Conservation (phyloP, 768 basidiomycete genomes). For the Naganishia onofrii region DNA sequence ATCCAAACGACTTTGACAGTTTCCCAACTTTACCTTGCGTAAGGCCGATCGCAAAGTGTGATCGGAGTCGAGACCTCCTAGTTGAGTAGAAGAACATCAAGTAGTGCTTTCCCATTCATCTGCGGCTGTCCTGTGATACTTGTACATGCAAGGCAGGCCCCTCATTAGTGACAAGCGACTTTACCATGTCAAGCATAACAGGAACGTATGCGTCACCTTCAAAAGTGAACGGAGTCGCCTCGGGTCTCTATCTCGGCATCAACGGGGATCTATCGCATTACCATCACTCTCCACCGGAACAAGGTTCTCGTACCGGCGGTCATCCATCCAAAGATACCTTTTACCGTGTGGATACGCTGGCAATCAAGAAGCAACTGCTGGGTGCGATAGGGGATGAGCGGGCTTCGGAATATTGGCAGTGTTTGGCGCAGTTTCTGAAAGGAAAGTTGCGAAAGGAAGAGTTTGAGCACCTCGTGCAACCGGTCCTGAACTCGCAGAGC, state of each 20-base stretch:
- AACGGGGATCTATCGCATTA: constrained; percentile 1
- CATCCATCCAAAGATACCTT: constrained; percentile 15
- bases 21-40: not conserved
- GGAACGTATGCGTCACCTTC: constrained; percentile 1
- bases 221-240: not conserved
- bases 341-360: constrained; percentile 30
- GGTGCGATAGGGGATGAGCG: constrained; percentile 19
- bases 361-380: constrained; percentile 20
- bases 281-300: constrained; percentile 7
- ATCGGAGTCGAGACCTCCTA: not conserved
- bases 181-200: constrained; percentile 14
- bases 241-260: constrained; percentile 3
- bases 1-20: too few species aligned
- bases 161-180: not conserved
- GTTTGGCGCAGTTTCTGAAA: constrained; percentile 26
- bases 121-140: not conserved
- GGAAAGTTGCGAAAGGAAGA: constrained; percentile 30
- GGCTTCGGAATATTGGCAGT: constrained; percentile 25
- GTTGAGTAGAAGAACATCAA: not conserved
- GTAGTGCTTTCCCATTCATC: not conserved
- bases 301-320: not conserved
- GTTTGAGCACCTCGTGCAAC: constrained; percentile 25
- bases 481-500: constrained; percentile 8
- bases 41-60: not conserved
- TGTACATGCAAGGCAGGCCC: too few species aligned